Percentiles rank a stretch among this genome's conserved stretches.
Evolutionary conservation across 2,329 filamentous ascomycete genomes (phyloP).

Genomic region (Aspergillus thermomutatus): DNA sequence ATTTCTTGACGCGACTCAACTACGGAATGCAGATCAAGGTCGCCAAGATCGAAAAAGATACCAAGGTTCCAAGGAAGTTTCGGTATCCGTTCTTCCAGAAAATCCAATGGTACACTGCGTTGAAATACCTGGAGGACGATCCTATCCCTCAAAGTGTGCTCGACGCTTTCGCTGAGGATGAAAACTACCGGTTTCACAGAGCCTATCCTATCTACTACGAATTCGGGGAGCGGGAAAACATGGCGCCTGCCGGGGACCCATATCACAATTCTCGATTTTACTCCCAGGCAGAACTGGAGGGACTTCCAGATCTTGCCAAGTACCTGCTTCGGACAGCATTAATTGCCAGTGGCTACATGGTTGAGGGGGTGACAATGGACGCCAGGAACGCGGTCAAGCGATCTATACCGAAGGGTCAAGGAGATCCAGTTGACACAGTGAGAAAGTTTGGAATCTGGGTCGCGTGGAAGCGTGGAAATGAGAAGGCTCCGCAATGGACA

Average conservation of each 20-base stretch:
- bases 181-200: slow-evolving; percentile 51
- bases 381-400: slow-evolving; percentile 58
- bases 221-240: slow-evolving; percentile 52
- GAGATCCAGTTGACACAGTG: slow-evolving; percentile 59
- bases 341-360: slow-evolving; percentile 55
- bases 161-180: slow-evolving; percentile 54
- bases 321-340: slow-evolving; percentile 63
- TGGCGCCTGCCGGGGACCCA: slow-evolving; percentile 49
- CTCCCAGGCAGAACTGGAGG: slow-evolving; percentile 60
- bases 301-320: slow-evolving; percentile 56
- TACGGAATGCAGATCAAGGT: slow-evolving; percentile 66
- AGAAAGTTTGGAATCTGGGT: slow-evolving; percentile 63
- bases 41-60: slow-evolving; percentile 64
- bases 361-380: slow-evolving; percentile 59
- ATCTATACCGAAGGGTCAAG: slow-evolving; percentile 61
- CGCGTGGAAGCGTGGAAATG: slow-evolving; percentile 65
- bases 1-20: slow-evolving; percentile 64
- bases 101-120: slow-evolving; percentile 65
- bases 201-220: slow-evolving; percentile 57
- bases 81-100: slow-evolving; percentile 67
- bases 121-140: slow-evolving; percentile 62
- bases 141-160: slow-evolving; percentile 58
- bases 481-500: slow-evolving; percentile 60
- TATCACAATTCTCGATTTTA: slow-evolving; percentile 61
- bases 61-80: slow-evolving; percentile 63